These are phyloP conservation scores for Hypsizygus marmoreus DNA, from an alignment of 768 basidiomycete species.

Conservation along the genomic window DNA sequence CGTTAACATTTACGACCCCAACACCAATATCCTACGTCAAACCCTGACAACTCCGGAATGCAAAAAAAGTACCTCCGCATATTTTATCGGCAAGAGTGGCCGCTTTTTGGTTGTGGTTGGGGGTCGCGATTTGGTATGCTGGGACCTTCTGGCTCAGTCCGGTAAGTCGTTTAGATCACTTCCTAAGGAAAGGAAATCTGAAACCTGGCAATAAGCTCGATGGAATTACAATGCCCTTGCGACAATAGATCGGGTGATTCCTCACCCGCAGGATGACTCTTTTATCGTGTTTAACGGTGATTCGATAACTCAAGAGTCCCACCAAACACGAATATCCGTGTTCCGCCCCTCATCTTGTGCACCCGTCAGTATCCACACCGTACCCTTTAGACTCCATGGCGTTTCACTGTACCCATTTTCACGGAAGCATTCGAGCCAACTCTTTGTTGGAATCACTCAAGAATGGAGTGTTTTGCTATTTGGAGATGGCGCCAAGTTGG, in stretches of 20 bases:
- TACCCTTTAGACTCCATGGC: constrained; percentile 69
- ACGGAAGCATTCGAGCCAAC: constrained; percentile 40
- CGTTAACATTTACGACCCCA: constrained; percentile 75
- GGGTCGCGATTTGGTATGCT: constrained; percentile 54
- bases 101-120: constrained; percentile 66
- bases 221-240: constrained; percentile 52
- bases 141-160: constrained; percentile 68
- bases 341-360: constrained; percentile 48
- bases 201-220: constrained; percentile 40
- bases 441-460: constrained; percentile 70
- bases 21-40: constrained; percentile 58
- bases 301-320: constrained; percentile 23
- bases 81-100: constrained; percentile 74
- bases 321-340: constrained; percentile 44
- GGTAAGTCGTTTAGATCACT: constrained; percentile 44
- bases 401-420: constrained; percentile 38
- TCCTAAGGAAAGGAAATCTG: not conserved
- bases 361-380: constrained; percentile 40
- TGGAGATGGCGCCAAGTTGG: constrained; percentile 54
- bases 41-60: constrained; percentile 63
- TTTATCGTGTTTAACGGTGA: constrained; percentile 59
- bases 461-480: constrained; percentile 67
- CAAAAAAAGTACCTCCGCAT: constrained; percentile 40
- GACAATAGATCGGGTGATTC: constrained; percentile 46
- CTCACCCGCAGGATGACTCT: constrained; percentile 56